Base-by-base conservation (phyloP, 345 rosid species). In the Populus tremula region DNA sequence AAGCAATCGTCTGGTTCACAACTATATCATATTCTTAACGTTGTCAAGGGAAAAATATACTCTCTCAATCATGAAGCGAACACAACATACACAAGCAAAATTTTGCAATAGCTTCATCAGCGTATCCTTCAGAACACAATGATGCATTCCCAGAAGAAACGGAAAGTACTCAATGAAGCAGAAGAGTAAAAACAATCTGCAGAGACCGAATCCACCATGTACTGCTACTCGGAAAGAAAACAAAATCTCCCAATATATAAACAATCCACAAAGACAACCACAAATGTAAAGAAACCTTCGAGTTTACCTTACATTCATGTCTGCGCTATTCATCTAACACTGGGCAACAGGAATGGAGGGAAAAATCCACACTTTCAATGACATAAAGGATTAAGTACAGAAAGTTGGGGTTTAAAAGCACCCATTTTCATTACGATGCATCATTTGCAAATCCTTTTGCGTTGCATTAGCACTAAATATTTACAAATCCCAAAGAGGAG, bases 401-500 rank as follows among this genome's bases (percentile, higher is more conserved):
- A 70, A 41, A 65, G 21, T 29, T 64, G 23, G 75, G 74, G 74
- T 45, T 71, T 23, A 71, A 56, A 69, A 72, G 75, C 64, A 74
- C 64, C 82, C 76, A 9, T 70, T 76, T 69, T 82, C 67, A 78
- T 72, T 38, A 49, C 20, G 73, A 70, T 61, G 67, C 73, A 68
- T 43, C 76, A 62, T 54, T 78, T 54, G 78, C 71, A 23, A 81
- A 70, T 70, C 61, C 70, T 14, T 63, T 86, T 77, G 72, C 74
- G 73, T 47, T 69, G 71, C 72, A 69, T 62, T 18, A 39, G 70
- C 59, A 83, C 85, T 75, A 74, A 33, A 76, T 88, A 88, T 88
- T 86, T 88, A 88, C 91, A 86, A 41, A 68, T 69, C 81, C 77
- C 81, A 79, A 62, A 54, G 49, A 78, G 80, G 78, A 80, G 85